Evolutionary conservation across 805 yeast species (phyloP).

Genomic region (Lachancea thermotolerans): DNA sequence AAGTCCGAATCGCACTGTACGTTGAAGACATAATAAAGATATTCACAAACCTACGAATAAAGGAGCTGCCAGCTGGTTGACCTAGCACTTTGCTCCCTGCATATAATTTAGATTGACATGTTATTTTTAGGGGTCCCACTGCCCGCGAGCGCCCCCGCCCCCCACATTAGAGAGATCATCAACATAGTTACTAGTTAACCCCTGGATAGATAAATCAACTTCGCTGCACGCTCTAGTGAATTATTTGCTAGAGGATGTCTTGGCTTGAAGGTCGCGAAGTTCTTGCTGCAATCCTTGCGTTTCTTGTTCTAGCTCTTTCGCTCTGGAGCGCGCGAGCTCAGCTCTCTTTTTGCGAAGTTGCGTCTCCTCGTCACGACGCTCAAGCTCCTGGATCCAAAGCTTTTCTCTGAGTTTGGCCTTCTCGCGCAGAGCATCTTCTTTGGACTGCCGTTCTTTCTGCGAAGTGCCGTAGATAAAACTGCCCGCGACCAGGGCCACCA

Average conservation of each 20-base stretch:
- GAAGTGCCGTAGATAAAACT: conserved; percentile 59
- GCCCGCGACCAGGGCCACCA: conserved; percentile 77
- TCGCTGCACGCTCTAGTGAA: not conserved
- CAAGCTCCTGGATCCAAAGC: conserved; percentile 86
- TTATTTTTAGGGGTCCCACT: too few species aligned
- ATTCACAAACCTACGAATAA: not conserved
- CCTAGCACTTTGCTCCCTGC: too few species aligned
- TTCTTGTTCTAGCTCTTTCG: conserved; percentile 33
- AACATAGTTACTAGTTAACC: too few species aligned
- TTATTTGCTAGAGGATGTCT: not conserved
- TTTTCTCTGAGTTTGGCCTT: conserved; percentile 81
- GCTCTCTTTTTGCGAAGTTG: conserved; percentile 64
- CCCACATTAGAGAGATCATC: too few species aligned
- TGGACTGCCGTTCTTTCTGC: conserved; percentile 40
- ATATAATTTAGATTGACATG: too few species aligned
- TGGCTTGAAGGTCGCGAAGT: conserved; percentile 22
- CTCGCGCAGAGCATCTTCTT: conserved; percentile 60
- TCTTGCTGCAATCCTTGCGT: conserved; percentile 23
- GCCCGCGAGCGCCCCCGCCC: too few species aligned
- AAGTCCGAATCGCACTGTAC: not conserved
- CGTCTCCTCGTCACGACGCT: conserved; percentile 72
- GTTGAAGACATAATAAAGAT: not conserved
- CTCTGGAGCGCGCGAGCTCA: conserved; percentile 46
- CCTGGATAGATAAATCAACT: too few species aligned
- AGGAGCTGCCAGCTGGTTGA: too few species aligned